Percentiles rank a stretch among this genome's conserved stretches.
These are phyloP conservation scores for Epichloe amarillans DNA, from an alignment of 2,329 filamentous ascomycete genomes.

Conservation along the genomic window DNA sequence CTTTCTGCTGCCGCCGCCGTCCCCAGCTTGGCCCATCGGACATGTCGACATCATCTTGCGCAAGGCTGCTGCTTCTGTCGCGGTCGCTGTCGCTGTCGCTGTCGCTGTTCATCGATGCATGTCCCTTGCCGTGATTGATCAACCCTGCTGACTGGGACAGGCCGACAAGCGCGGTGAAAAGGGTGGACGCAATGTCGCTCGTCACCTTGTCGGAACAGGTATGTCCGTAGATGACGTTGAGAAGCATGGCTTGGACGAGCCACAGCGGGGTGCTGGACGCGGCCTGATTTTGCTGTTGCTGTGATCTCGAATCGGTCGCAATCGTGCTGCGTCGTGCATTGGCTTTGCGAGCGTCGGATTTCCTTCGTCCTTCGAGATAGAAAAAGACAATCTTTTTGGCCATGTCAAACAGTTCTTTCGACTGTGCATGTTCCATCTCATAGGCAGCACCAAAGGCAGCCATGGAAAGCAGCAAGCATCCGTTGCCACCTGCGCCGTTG, in stretches of 20 bases:
- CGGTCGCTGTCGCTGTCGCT: background rate
- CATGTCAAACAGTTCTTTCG: slow-evolving; percentile 78
- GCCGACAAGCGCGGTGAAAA: slow-evolving; percentile 82
- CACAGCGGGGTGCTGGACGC: slow-evolving; percentile 63
- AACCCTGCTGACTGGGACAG: slow-evolving; percentile 82
- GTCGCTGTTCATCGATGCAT: too few relatives aligned
- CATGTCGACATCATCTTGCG: slow-evolving; percentile 42
- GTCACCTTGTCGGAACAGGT: slow-evolving; percentile 86
- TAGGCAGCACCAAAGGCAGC: slow-evolving; percentile 72
- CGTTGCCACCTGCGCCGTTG: slow-evolving; percentile 59
- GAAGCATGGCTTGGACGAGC: slow-evolving; percentile 91
- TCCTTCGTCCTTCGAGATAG: slow-evolving; percentile 82
- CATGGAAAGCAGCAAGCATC: slow-evolving; percentile 74
- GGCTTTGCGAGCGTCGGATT: slow-evolving; percentile 61
- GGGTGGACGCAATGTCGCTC: slow-evolving; percentile 82
- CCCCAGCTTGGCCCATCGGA: slow-evolving; percentile 36
- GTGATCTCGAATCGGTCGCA: slow-evolving; percentile 31
- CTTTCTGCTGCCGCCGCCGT: slow-evolving; percentile 35
- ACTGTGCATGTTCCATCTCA: slow-evolving; percentile 67
- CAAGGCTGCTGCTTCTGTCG: slow-evolving; percentile 11
- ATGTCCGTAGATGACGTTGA: slow-evolving; percentile 92
- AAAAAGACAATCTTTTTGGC: slow-evolving; percentile 92
- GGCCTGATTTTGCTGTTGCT: slow-evolving; percentile 44
- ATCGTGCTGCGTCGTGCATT: slow-evolving; percentile 41
- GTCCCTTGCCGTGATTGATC: slow-evolving; percentile 21